A percentile compares a stretch with the other conserved stretches of the same genome.
Conservation (phyloP, 805 yeast species). For the Nakazawaea anatomiae region DNA sequence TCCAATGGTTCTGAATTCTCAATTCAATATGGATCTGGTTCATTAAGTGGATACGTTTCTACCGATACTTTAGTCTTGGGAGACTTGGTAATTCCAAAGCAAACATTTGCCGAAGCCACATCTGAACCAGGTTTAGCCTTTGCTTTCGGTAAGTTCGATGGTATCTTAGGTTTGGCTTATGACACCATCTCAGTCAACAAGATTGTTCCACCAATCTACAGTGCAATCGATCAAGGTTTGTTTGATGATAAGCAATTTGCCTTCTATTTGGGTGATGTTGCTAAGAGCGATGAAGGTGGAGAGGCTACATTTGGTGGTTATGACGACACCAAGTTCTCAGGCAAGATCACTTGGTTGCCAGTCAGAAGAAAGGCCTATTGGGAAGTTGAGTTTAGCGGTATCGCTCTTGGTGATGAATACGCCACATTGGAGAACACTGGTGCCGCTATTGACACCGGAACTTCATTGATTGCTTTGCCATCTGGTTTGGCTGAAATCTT, state of each 20-base stretch:
- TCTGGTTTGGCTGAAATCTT: constrained; percentile 92
- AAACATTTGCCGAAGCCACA: constrained; percentile 96
- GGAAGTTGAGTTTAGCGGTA: constrained; percentile 93
- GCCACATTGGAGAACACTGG: constrained; percentile 81
- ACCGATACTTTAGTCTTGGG: constrained; percentile 81
- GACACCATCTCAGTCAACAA: constrained; percentile 84
- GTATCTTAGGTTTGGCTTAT: constrained; percentile 93
- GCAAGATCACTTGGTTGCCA: constrained; percentile 92
- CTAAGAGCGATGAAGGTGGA: constrained; percentile 73
- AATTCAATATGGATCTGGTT: constrained; percentile 89
- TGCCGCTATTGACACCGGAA: constrained; percentile 98
- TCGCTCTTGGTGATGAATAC: constrained; percentile 87
- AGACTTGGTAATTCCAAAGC: constrained; percentile 76
- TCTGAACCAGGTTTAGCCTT: constrained; percentile 96
- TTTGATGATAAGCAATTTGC: constrained; percentile 83
- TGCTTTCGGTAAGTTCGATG: constrained; percentile 98
- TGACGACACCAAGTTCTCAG: constrained; percentile 68
- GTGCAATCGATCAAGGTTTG: constrained; percentile 76
- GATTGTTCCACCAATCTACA: constrained; percentile 91
- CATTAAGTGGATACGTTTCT: constrained; percentile 87
- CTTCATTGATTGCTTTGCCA: constrained; percentile 92
- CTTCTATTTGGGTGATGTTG: constrained; percentile 80
- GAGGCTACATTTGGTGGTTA: constrained; percentile 94
- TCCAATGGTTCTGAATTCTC: constrained; percentile 82
- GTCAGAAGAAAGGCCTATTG: constrained; percentile 99